These are phyloP conservation scores for Pseudocercospora fuligena DNA, from an alignment of 2,329 filamentous ascomycete species.

Conservation along the genomic window DNA sequence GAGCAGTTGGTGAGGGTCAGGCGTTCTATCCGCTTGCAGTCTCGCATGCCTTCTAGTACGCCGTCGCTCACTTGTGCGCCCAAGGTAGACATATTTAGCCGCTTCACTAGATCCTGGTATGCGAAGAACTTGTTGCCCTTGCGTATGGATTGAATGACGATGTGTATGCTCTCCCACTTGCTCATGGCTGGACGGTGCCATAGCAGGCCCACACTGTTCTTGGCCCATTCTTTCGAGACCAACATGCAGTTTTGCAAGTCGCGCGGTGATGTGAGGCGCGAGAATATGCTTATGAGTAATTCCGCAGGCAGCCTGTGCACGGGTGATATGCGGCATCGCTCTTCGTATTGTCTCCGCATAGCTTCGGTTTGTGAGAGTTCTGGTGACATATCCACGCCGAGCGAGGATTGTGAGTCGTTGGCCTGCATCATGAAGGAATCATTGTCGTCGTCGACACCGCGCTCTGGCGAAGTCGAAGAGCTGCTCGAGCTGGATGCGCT, in stretches of 20 bases:
- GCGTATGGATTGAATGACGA: conserved; percentile 78
- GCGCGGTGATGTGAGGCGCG: conserved; percentile 71
- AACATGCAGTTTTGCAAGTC: conserved; percentile 90
- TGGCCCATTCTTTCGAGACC: conserved; percentile 91
- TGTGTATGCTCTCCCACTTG: conserved; percentile 79
- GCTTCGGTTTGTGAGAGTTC: conserved; percentile 69
- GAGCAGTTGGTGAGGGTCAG: conserved; percentile 90
- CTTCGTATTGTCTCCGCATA: conserved; percentile 59
- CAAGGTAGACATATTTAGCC: conserved; percentile 84
- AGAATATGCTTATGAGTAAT: conserved; percentile 90
- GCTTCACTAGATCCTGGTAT: conserved; percentile 88
- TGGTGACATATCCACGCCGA: conserved; percentile 69
- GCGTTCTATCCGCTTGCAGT: conserved; percentile 89
- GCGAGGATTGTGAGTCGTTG: conserved; percentile 92
- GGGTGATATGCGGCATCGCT: conserved; percentile 72
- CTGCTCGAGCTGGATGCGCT: conserved; percentile 56
- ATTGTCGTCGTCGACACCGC: conserved; percentile 85
- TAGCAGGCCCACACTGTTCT: conserved; percentile 87
- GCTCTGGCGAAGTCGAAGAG: conserved; percentile 74
- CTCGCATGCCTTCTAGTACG: conserved; percentile 77
- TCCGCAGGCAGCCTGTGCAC: conserved; percentile 88
- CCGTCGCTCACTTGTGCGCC: conserved; percentile 82
- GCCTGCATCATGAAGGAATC: conserved; percentile 83
- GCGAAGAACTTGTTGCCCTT: conserved; percentile 78
- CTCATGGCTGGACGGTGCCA: conserved; percentile 95